These are phyloP conservation scores for Eugenia klotzschiana DNA, from an alignment of 441 rosid species.

Conservation along the genomic window DNA sequence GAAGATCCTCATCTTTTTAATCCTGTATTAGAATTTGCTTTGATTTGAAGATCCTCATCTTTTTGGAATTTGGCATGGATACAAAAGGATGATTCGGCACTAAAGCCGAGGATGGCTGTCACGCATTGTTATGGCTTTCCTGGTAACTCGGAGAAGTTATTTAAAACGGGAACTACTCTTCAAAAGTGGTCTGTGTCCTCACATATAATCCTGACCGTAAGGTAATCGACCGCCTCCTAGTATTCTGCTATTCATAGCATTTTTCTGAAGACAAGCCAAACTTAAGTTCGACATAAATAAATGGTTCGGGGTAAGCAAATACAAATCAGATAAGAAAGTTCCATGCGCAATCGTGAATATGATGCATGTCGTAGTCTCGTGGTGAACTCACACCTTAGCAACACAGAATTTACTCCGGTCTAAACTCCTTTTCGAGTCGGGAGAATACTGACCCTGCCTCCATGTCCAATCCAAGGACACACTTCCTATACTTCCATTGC, in stretches of 20 bases:
- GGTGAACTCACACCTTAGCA: neutral
- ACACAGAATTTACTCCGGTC: neutral
- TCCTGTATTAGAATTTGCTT: neutral
- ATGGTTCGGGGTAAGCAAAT: neutral
- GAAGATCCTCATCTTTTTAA: neutral
- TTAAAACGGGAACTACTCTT: neutral
- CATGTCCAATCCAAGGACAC: neutral
- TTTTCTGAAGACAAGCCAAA: neutral
- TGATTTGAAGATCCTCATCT: neutral
- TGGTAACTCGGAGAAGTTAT: neutral
- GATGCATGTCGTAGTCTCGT: neutral
- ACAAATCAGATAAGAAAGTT: neutral
- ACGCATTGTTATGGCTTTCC: neutral
- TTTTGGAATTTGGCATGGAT: neutral
- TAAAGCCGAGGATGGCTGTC: neutral
- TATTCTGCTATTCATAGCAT: neutral
- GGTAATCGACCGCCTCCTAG: neutral
- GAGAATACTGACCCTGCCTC: neutral
- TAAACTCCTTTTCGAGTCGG: neutral
- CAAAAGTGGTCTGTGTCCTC: neutral
- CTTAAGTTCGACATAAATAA: neutral
- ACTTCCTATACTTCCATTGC: neutral
- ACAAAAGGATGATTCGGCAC: neutral
- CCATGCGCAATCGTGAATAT: neutral
- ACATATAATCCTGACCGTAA: neutral